Conservation (phyloP, 2,329 filamentous ascomycete genomes). For the Colletotrichum sp. region DNA sequence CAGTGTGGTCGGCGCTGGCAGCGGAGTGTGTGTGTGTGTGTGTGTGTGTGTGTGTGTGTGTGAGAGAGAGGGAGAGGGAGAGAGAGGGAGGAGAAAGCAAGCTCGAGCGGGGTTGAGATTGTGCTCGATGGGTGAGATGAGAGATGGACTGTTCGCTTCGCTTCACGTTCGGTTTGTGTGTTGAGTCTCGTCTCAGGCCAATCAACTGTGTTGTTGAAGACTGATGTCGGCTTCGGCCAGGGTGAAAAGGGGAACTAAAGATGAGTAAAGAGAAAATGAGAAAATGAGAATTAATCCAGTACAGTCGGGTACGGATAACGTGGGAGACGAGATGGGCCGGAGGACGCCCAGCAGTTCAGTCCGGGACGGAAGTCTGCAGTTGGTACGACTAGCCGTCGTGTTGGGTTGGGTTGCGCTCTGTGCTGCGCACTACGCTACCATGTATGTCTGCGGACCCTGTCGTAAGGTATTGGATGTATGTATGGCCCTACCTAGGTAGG, state of each 20-base stretch:
- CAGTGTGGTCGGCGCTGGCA: neutral
- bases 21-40: neutral
- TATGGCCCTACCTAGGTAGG: neutral
- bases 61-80: neutral
- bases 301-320: neutral
- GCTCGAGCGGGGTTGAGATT: constrained; percentile 13
- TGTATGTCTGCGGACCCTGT: neutral
- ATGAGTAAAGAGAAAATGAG: constrained; percentile 5
- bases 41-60: neutral
- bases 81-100: constrained; percentile 16
- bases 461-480: neutral
- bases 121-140: neutral
- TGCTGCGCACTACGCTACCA: neutral
- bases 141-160: neutral
- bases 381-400: neutral
- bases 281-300: neutral
- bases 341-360: neutral
- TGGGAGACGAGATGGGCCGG: neutral
- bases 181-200: neutral
- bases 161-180: neutral
- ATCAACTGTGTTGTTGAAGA: neutral
- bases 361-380: neutral
- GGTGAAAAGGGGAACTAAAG: neutral
- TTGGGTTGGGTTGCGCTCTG: neutral
- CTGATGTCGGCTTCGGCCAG: neutral